phyloP scores from a whole-genome alignment of 768 basidiomycete genomes.

The Naganishia randhawae region DNA sequence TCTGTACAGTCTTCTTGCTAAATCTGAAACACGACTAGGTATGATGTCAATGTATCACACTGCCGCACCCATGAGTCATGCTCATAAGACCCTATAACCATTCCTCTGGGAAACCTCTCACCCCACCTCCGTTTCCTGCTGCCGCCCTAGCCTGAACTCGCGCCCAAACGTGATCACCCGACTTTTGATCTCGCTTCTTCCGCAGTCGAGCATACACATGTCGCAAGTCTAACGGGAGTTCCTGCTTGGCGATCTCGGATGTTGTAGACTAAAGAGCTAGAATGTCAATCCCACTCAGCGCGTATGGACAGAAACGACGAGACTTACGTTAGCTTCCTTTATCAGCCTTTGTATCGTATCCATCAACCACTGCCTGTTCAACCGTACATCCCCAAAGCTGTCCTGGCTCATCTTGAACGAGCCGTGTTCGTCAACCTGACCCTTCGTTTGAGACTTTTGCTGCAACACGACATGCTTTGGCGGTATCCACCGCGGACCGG shows the following conservation, averaged over 20 bases:
- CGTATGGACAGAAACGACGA: background rate
- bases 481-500: conserved; percentile 80
- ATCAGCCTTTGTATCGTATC: conserved; percentile 77
- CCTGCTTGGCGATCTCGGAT: conserved; percentile 55
- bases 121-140: conserved; percentile 59
- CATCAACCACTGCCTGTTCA: conserved; percentile 93
- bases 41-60: background rate
- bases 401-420: conserved; percentile 89
- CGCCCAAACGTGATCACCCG: conserved; percentile 31
- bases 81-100: conserved; percentile 59
- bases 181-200: conserved; percentile 72
- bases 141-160: conserved; percentile 56
- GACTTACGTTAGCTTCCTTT: conserved; percentile 74
- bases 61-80: background rate
- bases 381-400: conserved; percentile 69
- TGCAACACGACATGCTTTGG: conserved; percentile 65
- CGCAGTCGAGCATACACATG: conserved; percentile 68
- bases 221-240: conserved; percentile 75
- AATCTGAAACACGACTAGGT: background rate
- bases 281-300: conserved; percentile 43
- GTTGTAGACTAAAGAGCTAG: conserved; percentile 37
- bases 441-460: conserved; percentile 30
- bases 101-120: conserved; percentile 76
- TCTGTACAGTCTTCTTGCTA: background rate
- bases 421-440: conserved; percentile 57